A percentile compares a stretch with the other conserved stretches of the same genome.
Evolutionary conservation across 78 protist genomes (phyloP).

Genomic region (Dictyostelium firmibasis): DNA sequence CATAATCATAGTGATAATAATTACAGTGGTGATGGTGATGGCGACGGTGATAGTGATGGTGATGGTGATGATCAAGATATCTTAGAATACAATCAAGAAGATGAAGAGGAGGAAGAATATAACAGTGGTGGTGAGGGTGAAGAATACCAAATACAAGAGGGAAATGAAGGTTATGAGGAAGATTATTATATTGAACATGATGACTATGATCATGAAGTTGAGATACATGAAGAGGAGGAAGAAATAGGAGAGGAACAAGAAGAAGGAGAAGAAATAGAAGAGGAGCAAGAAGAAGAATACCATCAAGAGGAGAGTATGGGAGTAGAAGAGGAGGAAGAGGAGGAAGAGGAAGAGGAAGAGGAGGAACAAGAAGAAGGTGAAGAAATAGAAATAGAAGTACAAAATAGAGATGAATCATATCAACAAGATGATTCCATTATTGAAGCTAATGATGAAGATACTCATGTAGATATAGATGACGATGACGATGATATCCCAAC

Average conservation of each 20-base stretch:
- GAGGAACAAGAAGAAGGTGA: neutral
- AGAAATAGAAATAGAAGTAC: neutral
- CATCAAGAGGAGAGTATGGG: neutral
- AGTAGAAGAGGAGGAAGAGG: no score
- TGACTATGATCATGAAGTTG: neutral
- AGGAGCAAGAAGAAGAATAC: neutral
- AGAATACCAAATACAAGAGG: neutral
- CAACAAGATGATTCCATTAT: neutral
- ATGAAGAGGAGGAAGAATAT: neutral
- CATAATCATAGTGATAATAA: neutral
- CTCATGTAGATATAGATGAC: neutral
- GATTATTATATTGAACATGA: neutral
- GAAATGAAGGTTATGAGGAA: neutral
- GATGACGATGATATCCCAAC: neutral
- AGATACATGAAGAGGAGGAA: neutral
- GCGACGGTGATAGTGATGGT: no score
- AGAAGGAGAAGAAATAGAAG: conserved; percentile 6
- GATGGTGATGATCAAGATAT: neutral
- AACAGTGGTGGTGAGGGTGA: neutral
- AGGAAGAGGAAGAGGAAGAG: neutral
- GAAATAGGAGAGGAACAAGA: neutral
- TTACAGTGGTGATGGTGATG: neutral
- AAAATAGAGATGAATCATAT: neutral
- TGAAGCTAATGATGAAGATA: neutral
- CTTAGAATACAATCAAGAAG: neutral